These are phyloP conservation scores for Petunia hybrid DNA, from an alignment of 305 asterid genomes.

Conservation along the genomic window DNA sequence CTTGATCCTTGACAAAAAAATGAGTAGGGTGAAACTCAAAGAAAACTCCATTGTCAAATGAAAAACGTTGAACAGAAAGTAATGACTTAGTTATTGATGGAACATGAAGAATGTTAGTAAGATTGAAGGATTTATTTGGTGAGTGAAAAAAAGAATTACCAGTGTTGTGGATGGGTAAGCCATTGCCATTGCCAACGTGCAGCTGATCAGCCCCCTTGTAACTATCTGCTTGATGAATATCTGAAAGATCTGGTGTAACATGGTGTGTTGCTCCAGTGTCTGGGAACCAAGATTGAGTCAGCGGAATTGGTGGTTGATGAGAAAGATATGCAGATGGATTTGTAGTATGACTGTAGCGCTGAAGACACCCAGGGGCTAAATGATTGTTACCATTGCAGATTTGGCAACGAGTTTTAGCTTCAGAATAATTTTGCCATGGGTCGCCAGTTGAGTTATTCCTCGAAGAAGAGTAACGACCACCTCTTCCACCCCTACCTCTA, in stretches of 20 bases:
- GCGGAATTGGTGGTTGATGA: too few species aligned
- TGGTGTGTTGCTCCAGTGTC: conserved; percentile 29
- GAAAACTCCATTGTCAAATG: too few species aligned
- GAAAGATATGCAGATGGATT: background rate
- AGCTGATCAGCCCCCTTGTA: background rate
- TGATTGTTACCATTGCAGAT: background rate
- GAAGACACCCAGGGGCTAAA: background rate
- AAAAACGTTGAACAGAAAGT: too few species aligned
- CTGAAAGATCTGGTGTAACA: background rate
- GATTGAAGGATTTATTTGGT: too few species aligned
- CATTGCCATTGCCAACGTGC: background rate
- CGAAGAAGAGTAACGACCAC: background rate
- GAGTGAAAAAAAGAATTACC: too few species aligned
- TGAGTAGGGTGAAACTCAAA: too few species aligned
- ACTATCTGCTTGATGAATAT: background rate
- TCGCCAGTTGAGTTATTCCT: background rate
- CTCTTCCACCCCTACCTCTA: background rate
- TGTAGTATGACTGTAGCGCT: background rate
- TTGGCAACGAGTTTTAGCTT: background rate
- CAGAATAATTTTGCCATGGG: background rate
- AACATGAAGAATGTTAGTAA: too few species aligned
- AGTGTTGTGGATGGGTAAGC: too few species aligned
- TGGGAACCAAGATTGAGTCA: background rate
- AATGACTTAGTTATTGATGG: too few species aligned
- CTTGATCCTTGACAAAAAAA: too few species aligned